phyloP scores from a whole-genome alignment of 2,329 filamentous ascomycete genomes.

The Dactylellina haptotyla region DNA sequence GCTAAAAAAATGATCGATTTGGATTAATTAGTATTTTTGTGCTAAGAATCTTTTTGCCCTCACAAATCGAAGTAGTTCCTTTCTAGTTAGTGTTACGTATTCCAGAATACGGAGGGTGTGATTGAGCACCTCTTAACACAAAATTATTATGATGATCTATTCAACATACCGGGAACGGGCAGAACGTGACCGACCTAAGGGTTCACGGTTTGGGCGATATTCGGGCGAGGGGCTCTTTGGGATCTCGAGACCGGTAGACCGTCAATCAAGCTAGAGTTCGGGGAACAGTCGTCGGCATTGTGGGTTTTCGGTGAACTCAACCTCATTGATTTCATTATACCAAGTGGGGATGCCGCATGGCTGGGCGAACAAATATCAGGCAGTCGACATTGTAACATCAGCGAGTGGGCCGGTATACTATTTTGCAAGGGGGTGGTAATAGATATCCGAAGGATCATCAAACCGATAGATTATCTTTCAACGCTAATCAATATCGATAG shows the following conservation, averaged over 20 bases:
- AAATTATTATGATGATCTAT: conserved; percentile 12
- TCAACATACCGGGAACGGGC: conserved; percentile 23
- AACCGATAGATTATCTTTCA: conserved; percentile 1
- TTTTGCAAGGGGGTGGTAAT: neutral
- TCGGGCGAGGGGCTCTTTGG: no score
- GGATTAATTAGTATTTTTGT: conserved; percentile 2
- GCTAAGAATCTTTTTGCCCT: conserved; percentile 12
- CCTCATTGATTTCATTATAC: neutral
- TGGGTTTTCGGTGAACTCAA: neutral
- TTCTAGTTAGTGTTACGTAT: conserved; percentile 9
- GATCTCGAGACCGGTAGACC: no score
- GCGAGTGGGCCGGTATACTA: neutral
- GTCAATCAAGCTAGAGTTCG: no score
- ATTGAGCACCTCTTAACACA: neutral
- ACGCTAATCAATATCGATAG: conserved; percentile 5
- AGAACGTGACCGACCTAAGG: no score
- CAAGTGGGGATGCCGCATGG: neutral
- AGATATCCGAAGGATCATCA: conserved; percentile 10
- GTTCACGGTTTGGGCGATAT: no score
- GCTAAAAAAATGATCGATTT: conserved; percentile 5
- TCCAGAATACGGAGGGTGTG: conserved; percentile 1
- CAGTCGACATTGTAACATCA: neutral
- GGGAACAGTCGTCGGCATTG: neutral
- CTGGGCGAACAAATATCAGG: conserved; percentile 3
- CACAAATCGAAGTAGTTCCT: neutral